A percentile compares a stretch with the other conserved stretches of the same genome.
Conservation (phyloP, 495 filamentous ascomycete species). For the Hypoxylon intermedium region DNA sequence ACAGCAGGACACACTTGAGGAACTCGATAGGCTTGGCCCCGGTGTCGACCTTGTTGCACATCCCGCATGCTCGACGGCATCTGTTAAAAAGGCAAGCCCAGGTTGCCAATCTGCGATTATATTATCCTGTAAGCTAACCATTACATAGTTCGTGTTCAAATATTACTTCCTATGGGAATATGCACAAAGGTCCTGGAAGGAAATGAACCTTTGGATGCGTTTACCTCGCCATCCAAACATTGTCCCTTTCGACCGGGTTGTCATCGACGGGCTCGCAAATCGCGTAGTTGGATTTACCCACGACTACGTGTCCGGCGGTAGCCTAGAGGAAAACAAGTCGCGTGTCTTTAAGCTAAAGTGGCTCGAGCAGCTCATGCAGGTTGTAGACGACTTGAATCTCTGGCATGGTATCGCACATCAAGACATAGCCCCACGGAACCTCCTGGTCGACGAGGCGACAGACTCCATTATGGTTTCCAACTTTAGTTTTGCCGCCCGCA, state of each 20-base stretch:
- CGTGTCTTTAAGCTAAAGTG: constrained; percentile 46
- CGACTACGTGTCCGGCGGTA: constrained; percentile 45
- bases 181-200: constrained; percentile 43
- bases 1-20: constrained; percentile 4
- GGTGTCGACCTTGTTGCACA: constrained; percentile 15
- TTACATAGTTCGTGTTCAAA: constrained; percentile 1
- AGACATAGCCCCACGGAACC: constrained; percentile 50
- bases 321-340: constrained; percentile 33
- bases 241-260: constrained; percentile 46
- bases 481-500: constrained; percentile 43
- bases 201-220: constrained; percentile 44
- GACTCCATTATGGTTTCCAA: constrained; percentile 50
- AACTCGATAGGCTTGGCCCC: constrained; percentile 22
- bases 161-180: neutral
- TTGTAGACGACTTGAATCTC: constrained; percentile 53
- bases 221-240: constrained; percentile 48
- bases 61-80: neutral
- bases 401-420: constrained; percentile 49
- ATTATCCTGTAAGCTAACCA: constrained; percentile 9
- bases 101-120: neutral
- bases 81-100: constrained; percentile 7
- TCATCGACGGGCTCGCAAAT: constrained; percentile 45
- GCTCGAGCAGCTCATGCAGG: constrained; percentile 46
- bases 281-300: constrained; percentile 52
- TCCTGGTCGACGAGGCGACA: constrained; percentile 45